Evolutionary conservation across 805 yeast species (phyloP).

Genomic region (Starmerella cellae): DNA sequence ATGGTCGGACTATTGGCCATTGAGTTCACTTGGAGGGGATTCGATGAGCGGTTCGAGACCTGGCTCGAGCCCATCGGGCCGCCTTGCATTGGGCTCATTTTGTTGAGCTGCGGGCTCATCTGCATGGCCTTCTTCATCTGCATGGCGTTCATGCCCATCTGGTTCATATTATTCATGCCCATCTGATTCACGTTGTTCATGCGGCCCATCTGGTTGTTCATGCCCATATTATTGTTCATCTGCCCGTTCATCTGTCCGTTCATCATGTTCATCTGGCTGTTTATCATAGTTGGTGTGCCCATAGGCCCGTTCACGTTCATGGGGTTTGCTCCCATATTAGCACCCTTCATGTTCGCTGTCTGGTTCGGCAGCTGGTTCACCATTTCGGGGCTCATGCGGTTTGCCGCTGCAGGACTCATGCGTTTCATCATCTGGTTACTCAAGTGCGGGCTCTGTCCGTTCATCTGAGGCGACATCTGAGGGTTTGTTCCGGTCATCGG

Average conservation of each 20-base stretch:
- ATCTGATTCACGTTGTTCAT: constrained; percentile 8
- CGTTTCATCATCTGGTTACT: constrained; percentile 1
- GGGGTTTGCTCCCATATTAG: background rate
- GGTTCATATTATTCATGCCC: constrained; percentile 2
- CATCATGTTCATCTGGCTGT: background rate
- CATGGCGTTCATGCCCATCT: constrained; percentile 7
- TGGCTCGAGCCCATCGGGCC: no score
- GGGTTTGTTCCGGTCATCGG: background rate
- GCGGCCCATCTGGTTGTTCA: constrained; percentile 2
- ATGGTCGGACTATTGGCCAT: constrained; percentile 1
- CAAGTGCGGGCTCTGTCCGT: background rate
- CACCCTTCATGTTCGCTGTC: background rate
- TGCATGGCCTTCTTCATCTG: constrained; percentile 2
- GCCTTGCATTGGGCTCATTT: constrained; percentile 1
- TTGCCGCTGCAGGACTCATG: constrained; percentile 1
- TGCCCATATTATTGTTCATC: background rate
- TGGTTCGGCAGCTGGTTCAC: background rate
- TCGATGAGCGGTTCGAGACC: background rate
- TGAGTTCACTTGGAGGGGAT: constrained; percentile 2
- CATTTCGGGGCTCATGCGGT: constrained; percentile 3
- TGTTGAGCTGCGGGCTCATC: background rate
- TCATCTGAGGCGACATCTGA: constrained; percentile 4
- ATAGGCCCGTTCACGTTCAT: background rate
- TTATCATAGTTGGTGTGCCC: background rate
- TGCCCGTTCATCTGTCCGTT: background rate